Conservation (phyloP, 148 eudicot genomes). For the Rhododendron mucronatum region DNA sequence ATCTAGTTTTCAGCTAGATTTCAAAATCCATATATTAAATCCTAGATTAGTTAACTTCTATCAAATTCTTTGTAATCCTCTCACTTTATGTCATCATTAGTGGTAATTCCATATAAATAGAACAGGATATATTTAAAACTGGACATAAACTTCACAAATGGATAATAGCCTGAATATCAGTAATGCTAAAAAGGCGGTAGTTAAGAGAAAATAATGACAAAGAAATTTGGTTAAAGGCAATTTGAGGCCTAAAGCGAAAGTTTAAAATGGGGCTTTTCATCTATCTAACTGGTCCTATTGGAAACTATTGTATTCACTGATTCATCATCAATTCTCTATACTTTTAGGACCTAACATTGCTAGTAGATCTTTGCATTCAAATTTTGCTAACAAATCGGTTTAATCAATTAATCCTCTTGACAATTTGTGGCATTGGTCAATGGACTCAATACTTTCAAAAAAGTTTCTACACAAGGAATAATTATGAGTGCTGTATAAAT, state of each 20-base stretch:
- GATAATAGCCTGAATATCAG: not conserved
- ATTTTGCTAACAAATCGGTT: not conserved
- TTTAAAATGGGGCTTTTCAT: not conserved
- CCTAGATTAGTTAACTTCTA: not conserved
- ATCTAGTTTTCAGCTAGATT: too few species aligned
- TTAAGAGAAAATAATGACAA: not conserved
- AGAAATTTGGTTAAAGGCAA: not conserved
- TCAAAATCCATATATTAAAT: not conserved
- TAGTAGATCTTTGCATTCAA: not conserved
- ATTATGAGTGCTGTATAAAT: too few species aligned
- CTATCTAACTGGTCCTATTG: not conserved
- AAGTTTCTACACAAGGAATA: not conserved
- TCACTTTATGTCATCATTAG: not conserved
- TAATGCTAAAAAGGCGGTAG: not conserved
- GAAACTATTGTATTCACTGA: not conserved
- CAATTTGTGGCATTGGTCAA: not conserved
- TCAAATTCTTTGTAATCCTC: not conserved
- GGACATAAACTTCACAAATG: not conserved
- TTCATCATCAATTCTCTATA: not conserved
- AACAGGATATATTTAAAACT: not conserved
- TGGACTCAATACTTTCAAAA: too few species aligned
- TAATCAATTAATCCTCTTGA: not conserved
- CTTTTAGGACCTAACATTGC: not conserved
- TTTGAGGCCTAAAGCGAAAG: not conserved
- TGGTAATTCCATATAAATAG: not conserved